phyloP scores from a whole-genome alignment of 345 rosid species.

The Erucastrum elatum region DNA sequence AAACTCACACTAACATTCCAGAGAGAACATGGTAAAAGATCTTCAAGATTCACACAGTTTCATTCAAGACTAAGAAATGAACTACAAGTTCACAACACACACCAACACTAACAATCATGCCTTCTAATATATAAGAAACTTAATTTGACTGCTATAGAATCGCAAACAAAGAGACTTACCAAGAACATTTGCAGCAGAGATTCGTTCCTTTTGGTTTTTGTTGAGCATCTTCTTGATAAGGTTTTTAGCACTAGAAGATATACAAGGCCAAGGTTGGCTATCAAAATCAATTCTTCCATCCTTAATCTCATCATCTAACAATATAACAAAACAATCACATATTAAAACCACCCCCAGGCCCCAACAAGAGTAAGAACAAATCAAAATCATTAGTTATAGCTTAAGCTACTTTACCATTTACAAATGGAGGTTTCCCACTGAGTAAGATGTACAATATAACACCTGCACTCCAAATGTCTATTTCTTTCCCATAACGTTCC shows the following conservation, averaged over 20 bases:
- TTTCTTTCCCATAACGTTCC: background rate
- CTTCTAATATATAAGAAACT: too few species aligned
- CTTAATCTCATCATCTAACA: conserved; percentile 46
- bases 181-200: conserved; percentile 71
- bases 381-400: background rate
- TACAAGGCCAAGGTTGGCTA: conserved; percentile 72
- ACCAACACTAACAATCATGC: too few species aligned
- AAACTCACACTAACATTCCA: background rate
- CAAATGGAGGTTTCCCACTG: conserved; percentile 62
- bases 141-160: background rate
- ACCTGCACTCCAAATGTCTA: background rate
- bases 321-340: background rate
- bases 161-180: conserved; percentile 44
- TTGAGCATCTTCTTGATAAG: conserved; percentile 71
- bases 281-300: conserved; percentile 59
- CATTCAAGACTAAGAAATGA: too few species aligned
- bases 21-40: background rate
- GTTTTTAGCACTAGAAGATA: conserved; percentile 67
- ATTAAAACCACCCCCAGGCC: background rate
- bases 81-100: too few species aligned
- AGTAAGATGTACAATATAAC: background rate
- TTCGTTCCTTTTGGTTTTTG: conserved; percentile 43
- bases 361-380: background rate
- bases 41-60: background rate
- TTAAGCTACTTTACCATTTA: background rate